phyloP scores from a whole-genome alignment of 192 early-diverging fungal genomes.

The Coemansia sp. region DNA sequence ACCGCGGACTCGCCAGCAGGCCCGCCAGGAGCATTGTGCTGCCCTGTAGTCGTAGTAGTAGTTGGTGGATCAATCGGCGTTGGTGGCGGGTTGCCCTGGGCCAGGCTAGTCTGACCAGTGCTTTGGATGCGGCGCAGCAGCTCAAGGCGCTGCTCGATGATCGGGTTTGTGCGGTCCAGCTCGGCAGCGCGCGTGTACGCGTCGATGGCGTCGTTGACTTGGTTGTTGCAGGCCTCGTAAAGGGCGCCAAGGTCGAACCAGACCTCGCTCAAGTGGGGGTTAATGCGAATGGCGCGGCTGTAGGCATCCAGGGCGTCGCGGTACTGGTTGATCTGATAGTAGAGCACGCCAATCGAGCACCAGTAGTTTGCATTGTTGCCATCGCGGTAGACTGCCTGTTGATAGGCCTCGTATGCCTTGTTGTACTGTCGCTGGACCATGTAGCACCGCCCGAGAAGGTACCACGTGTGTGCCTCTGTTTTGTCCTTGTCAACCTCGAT shows the following conservation, averaged over 20 bases:
- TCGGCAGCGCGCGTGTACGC: slow-evolving; percentile 94
- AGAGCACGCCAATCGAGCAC: slow-evolving; percentile 98
- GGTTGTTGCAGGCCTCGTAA: slow-evolving; percentile 98
- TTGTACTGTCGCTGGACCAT: slow-evolving; percentile 95
- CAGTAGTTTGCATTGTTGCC: slow-evolving; percentile 95
- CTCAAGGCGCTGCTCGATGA: slow-evolving; percentile 80
- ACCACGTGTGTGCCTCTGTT: slow-evolving; percentile 92
- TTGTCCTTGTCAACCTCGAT: slow-evolving; percentile 81
- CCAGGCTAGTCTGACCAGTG: slow-evolving; percentile 37
- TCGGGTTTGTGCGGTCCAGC: slow-evolving; percentile 86
- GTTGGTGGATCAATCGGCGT: slow-evolving; percentile 49
- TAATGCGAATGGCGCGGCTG: slow-evolving; percentile 90
- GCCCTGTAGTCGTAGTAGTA: slow-evolving; percentile 31
- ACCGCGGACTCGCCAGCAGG: slow-evolving; percentile 43
- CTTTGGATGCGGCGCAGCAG: slow-evolving; percentile 49
- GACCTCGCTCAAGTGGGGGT: slow-evolving; percentile 94
- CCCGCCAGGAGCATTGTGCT: slow-evolving; percentile 52
- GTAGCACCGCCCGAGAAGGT: slow-evolving; percentile 93
- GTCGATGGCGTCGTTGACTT: slow-evolving; percentile 95
- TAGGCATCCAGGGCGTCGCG: slow-evolving; percentile 98
- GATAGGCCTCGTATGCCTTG: slow-evolving; percentile 97
- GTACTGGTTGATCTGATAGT: slow-evolving; percentile 95
- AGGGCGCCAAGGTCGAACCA: slow-evolving; percentile 98
- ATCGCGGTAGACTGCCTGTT: slow-evolving; percentile 95
- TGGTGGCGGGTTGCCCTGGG: slow-evolving; percentile 34